Evolutionary conservation across 805 yeast species (phyloP).

Genomic region (Spencermartinsiella europaea): DNA sequence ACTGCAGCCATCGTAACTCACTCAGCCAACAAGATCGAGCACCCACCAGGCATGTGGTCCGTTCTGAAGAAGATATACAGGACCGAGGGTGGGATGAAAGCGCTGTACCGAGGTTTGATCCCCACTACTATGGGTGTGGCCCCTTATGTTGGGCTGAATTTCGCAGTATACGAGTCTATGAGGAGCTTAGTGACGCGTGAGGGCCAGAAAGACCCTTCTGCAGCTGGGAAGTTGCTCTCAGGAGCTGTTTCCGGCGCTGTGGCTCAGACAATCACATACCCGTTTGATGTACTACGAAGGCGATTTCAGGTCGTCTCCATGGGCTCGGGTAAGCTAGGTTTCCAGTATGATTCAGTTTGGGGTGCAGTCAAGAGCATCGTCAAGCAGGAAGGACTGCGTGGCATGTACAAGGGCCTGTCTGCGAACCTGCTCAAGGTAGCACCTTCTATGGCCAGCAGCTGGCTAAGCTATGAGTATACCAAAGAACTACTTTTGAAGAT

Average conservation of each 20-base stretch:
- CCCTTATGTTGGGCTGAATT: conserved; percentile 91
- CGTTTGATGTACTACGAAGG: conserved; percentile 82
- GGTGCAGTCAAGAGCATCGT: conserved; percentile 72
- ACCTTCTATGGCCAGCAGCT: conserved; percentile 94
- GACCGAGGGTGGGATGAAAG: conserved; percentile 76
- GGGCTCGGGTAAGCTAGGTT: conserved; percentile 62
- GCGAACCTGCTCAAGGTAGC: conserved; percentile 86
- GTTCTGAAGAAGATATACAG: conserved; percentile 55
- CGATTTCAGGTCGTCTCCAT: conserved; percentile 87
- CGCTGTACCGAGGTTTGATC: conserved; percentile 75
- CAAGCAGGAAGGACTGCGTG: conserved; percentile 73
- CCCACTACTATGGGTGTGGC: conserved; percentile 96
- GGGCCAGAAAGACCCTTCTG: conserved; percentile 33
- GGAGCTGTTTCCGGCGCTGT: conserved; percentile 88
- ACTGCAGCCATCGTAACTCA: conserved; percentile 55
- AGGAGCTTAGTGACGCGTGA: conserved; percentile 49
- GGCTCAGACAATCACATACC: conserved; percentile 87
- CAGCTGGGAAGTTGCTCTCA: conserved; percentile 55
- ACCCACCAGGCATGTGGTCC: conserved; percentile 68
- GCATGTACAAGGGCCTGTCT: conserved; percentile 52
- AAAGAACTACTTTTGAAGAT: conserved; percentile 35
- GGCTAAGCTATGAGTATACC: conserved; percentile 80
- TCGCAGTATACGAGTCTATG: conserved; percentile 79
- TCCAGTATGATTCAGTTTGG: conserved; percentile 67
- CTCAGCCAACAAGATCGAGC: conserved; percentile 18